Evolutionary conservation across 179 eudicot genomes (phyloP).

Genomic region (Vitellaria paradoxa): DNA sequence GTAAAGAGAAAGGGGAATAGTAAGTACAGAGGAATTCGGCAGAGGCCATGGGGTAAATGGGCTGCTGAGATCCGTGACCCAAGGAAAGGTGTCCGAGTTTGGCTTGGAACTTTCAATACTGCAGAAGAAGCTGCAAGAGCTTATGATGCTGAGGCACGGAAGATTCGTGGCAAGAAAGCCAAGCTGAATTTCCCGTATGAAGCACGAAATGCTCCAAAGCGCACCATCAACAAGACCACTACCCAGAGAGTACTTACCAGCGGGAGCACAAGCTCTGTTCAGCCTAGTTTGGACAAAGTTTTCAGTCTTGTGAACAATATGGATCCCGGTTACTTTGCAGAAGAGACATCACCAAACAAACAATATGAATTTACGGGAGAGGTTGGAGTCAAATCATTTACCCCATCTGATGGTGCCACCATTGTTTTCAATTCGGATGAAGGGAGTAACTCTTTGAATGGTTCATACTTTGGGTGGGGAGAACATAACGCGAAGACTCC

Average conservation of each 20-base stretch:
- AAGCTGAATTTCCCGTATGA: slow-evolving; percentile 52
- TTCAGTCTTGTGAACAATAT: slow-evolving; percentile 13
- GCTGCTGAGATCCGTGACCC: slow-evolving; percentile 62
- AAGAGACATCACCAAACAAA: slow-evolving; percentile 52
- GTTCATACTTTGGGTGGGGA: slow-evolving; percentile 78
- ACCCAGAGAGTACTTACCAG: slow-evolving; percentile 29
- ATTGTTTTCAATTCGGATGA: slow-evolving; percentile 54
- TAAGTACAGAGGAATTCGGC: slow-evolving; percentile 53
- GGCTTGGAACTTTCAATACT: slow-evolving; percentile 50
- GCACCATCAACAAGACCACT: slow-evolving; percentile 36
- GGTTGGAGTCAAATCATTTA: slow-evolving; percentile 26
- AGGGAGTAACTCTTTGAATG: slow-evolving; percentile 73
- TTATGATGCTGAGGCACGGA: slow-evolving; percentile 41
- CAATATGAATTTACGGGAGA: slow-evolving; percentile 22
- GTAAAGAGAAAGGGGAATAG: slow-evolving; percentile 34
- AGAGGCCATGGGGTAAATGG: slow-evolving; percentile 64
- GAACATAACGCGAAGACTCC: slow-evolving; percentile 60
- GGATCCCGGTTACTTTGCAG: slow-evolving; percentile 27
- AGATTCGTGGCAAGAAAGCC: slow-evolving; percentile 40
- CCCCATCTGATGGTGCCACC: slow-evolving; percentile 30
- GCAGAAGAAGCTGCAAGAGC: slow-evolving; percentile 57
- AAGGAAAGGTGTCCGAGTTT: slow-evolving; percentile 24
- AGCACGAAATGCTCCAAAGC: slow-evolving; percentile 29
- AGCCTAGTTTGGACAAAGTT: slow-evolving; percentile 30
- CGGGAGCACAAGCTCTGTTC: slow-evolving; percentile 25